Evolutionary conservation across 306 rosid genomes (phyloP), one percentile per base, ranked within the genome.

Genomic region (Lagenaria siceraria): DNA sequence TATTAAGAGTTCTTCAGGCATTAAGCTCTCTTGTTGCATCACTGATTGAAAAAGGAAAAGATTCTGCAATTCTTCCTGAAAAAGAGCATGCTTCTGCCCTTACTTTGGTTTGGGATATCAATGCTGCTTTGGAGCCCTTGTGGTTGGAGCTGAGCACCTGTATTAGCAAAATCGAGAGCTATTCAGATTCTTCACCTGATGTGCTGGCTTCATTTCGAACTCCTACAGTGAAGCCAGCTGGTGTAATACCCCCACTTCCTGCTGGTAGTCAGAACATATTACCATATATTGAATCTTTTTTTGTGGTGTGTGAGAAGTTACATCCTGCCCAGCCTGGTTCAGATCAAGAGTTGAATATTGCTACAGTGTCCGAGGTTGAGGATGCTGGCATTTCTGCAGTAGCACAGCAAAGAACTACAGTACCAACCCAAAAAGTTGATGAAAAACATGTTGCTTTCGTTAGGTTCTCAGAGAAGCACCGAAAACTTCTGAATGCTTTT

Each of bases 261-360:
- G 90, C 92, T 36, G 97, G 98, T 64, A 90, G 96, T 82, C 98
- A 91, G 82, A 94, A 94, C 83, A 87, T 94, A 65, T 82, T 91
- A 78, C 98, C 98, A 51, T 94, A 91, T 78, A 94, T 94, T 60
- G 98, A 94, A 82, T 91, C 98, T 22, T 94, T 94, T 87, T 94
- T 94, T 68, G 97, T 94, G 73, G 93, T 91, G 68, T 91, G 96
- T 87, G 98, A 94, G 88, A 94, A 91, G 84, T 85, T 94, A 76
- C 97, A 90, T 84, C 97, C 96, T 78, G 88, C 91, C 59, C 89
- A 83, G 73, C 85, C 88, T 8, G 92, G 93, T 81, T 90, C 93
- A 75, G 85, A 77, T 84, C 85, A 83, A 66, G 97, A 89, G 74
- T 82, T 81, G 51, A 77, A 84, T 80, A 70, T 85, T 86, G 84